Evolutionary conservation across 495 filamentous ascomycete genomes (phyloP), one percentile per base, ranked within the genome.

Genomic region (Aspergillus taichungensis): DNA sequence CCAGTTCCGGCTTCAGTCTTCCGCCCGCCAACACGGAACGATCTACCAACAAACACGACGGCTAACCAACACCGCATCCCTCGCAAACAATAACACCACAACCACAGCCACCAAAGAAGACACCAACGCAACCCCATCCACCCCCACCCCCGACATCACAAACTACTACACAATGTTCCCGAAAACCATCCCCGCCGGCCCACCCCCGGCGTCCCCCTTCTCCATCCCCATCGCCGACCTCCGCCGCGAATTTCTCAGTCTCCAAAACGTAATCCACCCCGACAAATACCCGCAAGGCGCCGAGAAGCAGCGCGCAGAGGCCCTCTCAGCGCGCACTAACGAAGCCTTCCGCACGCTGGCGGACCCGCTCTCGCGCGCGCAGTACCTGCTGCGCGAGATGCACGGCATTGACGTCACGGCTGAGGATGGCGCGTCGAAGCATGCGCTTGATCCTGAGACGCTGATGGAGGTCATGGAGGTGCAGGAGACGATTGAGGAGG

Each of bases 121-220:
- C 13, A 34, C 3, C 12, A 30, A 24, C 18, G 18, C 18, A 24
- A 14, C 30, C 37, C 13, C 33, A 37, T 11, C 45, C 9, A 13
- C 48, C 13, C 40, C 57, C 13, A 50, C 59, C 32, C 66, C 64
- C n/a, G 57, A 73, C 44, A 68, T 64, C 37, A 71, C 64, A 38
- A 82, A 77, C 47, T 71, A 88, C 74, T 97, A 96, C 76, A 77
- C 82, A 34, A 80, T 97, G 65, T 98, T 98, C 74, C 87, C 88
- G 6, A 54, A 72, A 9, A 88, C 88, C 10, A 73, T 96, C 11
- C 80, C 91, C 9, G n/a, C 52, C 0, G 92, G 92, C 30, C 83
- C 88, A 0, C 92, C 92, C 0, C 92, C 92, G 1, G 14, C 49
- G 0, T 82, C 88, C 0, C 76, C 79, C 42, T 98, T 98, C 75